A percentile compares a stretch with the other conserved stretches of the same genome.
These are phyloP conservation scores for Centrapalus pauciflorus DNA, from an alignment of 129 eudicot species.

Conservation along the genomic window DNA sequence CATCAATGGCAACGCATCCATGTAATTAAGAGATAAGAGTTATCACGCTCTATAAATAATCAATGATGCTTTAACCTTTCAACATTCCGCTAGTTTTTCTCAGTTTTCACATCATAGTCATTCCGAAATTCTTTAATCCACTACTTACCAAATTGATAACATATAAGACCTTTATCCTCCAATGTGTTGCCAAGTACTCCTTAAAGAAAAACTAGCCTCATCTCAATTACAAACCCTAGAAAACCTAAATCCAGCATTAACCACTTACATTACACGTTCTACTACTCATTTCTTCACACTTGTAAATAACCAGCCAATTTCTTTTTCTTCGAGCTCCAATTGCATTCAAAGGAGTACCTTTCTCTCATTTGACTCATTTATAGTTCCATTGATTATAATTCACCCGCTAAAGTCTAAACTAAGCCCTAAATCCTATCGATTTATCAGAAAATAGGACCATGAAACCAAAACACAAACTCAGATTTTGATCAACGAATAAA, in stretches of 20 bases:
- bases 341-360: neutral
- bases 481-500: neutral
- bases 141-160: neutral
- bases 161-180: neutral
- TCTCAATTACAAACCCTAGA: slow-evolving; percentile 11
- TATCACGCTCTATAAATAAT: neutral
- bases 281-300: neutral
- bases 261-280: neutral
- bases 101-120: neutral
- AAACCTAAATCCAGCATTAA: neutral
- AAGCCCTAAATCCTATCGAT: slow-evolving; percentile 12
- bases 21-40: neutral
- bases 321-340: neutral
- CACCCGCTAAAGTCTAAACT: neutral
- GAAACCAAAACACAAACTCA: slow-evolving; percentile 1
- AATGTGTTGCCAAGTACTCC: neutral
- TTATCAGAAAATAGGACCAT: neutral
- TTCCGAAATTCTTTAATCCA: neutral
- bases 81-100: neutral
- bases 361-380: neutral
- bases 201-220: slow-evolving; percentile 4
- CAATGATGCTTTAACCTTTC: neutral
- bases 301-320: neutral
- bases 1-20: neutral
- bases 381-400: neutral